phyloP scores from a whole-genome alignment of 768 basidiomycete genomes.

The Suillus americanus region DNA sequence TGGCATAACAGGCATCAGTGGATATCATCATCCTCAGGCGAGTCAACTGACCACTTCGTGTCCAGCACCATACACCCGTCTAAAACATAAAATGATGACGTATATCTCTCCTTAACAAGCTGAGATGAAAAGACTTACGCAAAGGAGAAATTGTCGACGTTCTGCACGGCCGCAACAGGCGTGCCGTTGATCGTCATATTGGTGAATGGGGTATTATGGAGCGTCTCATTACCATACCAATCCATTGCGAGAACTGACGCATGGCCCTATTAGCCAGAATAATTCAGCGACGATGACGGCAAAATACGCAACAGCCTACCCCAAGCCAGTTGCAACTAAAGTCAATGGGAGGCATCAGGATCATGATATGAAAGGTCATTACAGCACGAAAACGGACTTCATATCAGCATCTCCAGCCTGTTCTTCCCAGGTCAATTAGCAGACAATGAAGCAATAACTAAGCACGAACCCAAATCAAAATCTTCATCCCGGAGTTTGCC shows the following conservation, averaged over 20 bases:
- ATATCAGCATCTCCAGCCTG: slow-evolving; percentile 32
- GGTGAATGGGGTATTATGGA: slow-evolving; percentile 39
- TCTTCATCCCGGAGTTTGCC: slow-evolving; percentile 37
- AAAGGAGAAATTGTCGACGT: slow-evolving; percentile 51
- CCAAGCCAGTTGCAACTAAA: slow-evolving; percentile 24
- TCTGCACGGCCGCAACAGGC: slow-evolving; percentile 58
- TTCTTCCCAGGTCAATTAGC: not conserved
- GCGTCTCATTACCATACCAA: slow-evolving; percentile 43
- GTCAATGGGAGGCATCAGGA: slow-evolving; percentile 7
- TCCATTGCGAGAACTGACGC: slow-evolving; percentile 43
- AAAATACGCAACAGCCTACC: slow-evolving; percentile 29
- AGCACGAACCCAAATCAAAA: slow-evolving; percentile 40
- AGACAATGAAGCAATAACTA: too few relatives aligned
- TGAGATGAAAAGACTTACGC: slow-evolving; percentile 43
- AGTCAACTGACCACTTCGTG: slow-evolving; percentile 59
- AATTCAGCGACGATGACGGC: not conserved
- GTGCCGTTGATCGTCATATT: slow-evolving; percentile 58
- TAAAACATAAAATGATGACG: slow-evolving; percentile 18
- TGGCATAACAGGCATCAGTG: not conserved
- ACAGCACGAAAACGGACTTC: slow-evolving; percentile 18
- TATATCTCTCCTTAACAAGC: not conserved
- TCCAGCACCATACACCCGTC: slow-evolving; percentile 56
- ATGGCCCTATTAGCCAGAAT: slow-evolving; percentile 24
- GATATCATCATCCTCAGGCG: not conserved
- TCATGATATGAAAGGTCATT: not conserved